Conservation (phyloP, 148 eudicot genomes). For the Polygonum aviculare region DNA sequence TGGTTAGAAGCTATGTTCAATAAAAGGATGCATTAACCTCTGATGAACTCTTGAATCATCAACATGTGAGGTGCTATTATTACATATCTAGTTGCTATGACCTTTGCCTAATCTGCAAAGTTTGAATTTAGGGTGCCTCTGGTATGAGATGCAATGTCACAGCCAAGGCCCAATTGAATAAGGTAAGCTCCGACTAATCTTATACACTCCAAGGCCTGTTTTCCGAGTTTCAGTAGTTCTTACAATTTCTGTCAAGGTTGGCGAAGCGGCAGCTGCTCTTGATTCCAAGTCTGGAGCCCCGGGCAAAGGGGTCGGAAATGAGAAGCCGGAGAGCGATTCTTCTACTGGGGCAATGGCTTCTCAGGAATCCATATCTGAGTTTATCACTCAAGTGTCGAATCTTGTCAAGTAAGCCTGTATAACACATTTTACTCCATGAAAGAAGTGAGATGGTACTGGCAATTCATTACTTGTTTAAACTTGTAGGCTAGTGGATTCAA, state of each 20-base stretch:
- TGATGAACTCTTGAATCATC: background rate
- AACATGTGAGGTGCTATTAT: background rate
- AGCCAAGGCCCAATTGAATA: slow-evolving; percentile 45
- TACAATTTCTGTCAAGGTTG: slow-evolving; percentile 40
- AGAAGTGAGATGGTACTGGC: background rate
- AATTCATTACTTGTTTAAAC: background rate
- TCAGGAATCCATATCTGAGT: slow-evolving; percentile 51
- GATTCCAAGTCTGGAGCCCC: slow-evolving; percentile 24
- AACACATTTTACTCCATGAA: background rate
- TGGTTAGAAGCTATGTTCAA: background rate
- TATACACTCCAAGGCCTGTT: slow-evolving; percentile 17
- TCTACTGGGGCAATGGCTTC: slow-evolving; percentile 31
- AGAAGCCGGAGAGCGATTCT: slow-evolving; percentile 18
- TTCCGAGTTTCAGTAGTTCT: slow-evolving; percentile 11
- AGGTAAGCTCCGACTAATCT: slow-evolving; percentile 35
- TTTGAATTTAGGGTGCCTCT: slow-evolving; percentile 15
- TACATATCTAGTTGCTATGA: background rate
- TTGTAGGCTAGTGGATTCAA: slow-evolving; percentile 75
- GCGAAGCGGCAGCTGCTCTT: slow-evolving; percentile 28
- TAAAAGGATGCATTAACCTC: background rate
- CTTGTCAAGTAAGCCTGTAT: slow-evolving; percentile 51
- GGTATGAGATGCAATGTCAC: slow-evolving; percentile 28
- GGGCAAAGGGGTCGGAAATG: slow-evolving; percentile 23
- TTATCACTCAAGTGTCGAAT: slow-evolving; percentile 53
- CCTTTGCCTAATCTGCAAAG: background rate